Evolutionary conservation across 2,329 filamentous ascomycete species (phyloP).

Genomic region (Paraconiothyrium brasiliense): DNA sequence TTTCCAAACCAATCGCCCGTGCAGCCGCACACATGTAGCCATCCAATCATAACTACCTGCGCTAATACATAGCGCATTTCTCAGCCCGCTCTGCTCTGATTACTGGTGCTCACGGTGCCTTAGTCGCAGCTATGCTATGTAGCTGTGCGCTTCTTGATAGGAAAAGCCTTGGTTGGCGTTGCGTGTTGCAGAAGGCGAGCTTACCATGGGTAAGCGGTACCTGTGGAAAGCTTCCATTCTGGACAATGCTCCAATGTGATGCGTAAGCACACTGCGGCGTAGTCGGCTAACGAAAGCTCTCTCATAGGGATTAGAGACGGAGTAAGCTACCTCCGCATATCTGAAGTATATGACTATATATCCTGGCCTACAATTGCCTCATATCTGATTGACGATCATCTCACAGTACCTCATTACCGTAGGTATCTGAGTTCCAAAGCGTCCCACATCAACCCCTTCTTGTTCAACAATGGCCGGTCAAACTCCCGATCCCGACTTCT

Average conservation of each 20-base stretch:
- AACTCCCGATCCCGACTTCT: constrained; percentile 30
- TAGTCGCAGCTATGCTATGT: neutral
- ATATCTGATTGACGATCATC: neutral
- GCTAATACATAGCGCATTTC: neutral
- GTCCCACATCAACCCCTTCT: constrained; percentile 47
- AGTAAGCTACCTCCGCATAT: neutral
- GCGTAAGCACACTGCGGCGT: neutral
- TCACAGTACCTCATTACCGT: neutral
- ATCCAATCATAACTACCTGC: too few species aligned
- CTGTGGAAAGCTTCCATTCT: neutral
- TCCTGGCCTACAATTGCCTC: too few species aligned
- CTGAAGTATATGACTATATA: neutral
- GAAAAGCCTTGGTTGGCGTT: neutral
- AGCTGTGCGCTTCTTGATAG: neutral
- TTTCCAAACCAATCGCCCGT: too few species aligned
- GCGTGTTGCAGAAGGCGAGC: neutral
- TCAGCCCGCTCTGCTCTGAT: neutral
- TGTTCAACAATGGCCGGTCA: constrained; percentile 31
- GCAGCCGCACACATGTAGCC: too few species aligned
- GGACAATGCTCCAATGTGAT: neutral
- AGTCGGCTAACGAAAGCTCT: too few species aligned
- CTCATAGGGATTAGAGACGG: neutral
- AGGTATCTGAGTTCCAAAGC: too few species aligned
- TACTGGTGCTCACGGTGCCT: neutral
- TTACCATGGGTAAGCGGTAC: neutral